These are phyloP conservation scores for Mariannaea sp. DNA, from an alignment of 2,329 filamentous ascomycete species.

Conservation along the genomic window DNA sequence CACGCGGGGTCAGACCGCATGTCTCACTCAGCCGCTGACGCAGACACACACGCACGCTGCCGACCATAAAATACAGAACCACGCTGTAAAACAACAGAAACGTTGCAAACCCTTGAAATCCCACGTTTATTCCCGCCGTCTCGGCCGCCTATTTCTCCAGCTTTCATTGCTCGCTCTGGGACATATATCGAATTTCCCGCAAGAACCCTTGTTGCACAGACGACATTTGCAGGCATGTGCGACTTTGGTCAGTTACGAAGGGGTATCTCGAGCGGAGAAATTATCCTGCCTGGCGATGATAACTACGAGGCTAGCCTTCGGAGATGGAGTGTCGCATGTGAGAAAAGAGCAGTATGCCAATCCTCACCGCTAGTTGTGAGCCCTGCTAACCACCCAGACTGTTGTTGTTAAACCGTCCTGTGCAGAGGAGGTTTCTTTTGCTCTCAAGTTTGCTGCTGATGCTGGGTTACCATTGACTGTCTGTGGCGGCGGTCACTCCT, in stretches of 20 bases:
- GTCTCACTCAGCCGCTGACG: slow-evolving; percentile 28
- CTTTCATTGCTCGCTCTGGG: too few relatives aligned
- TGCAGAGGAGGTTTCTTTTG: slow-evolving; percentile 40
- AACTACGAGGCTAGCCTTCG: slow-evolving; percentile 41
- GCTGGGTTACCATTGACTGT: slow-evolving; percentile 55
- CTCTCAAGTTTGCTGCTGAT: slow-evolving; percentile 31
- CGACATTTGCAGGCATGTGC: slow-evolving; percentile 18
- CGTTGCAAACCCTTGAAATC: slow-evolving; percentile 17
- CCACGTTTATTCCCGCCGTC: neutral
- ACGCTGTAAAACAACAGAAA: slow-evolving; percentile 19
- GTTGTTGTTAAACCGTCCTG: slow-evolving; percentile 47
- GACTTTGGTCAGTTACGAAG: slow-evolving; percentile 26
- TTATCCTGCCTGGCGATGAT: slow-evolving; percentile 39
- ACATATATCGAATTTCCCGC: neutral
- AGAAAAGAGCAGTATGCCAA: slow-evolving; percentile 41
- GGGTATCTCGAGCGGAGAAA: slow-evolving; percentile 22
- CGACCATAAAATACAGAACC: slow-evolving; percentile 8
- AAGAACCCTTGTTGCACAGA: neutral
- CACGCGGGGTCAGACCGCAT: slow-evolving; percentile 28
- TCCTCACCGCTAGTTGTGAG: neutral
- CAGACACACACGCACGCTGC: neutral
- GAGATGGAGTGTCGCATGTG: slow-evolving; percentile 44
- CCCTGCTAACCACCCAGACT: slow-evolving; percentile 37
- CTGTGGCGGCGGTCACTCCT: slow-evolving; percentile 60
- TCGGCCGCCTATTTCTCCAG: neutral